These are phyloP conservation scores for Tylopilus balloui DNA, from an alignment of 768 basidiomycete species.

Conservation along the genomic window DNA sequence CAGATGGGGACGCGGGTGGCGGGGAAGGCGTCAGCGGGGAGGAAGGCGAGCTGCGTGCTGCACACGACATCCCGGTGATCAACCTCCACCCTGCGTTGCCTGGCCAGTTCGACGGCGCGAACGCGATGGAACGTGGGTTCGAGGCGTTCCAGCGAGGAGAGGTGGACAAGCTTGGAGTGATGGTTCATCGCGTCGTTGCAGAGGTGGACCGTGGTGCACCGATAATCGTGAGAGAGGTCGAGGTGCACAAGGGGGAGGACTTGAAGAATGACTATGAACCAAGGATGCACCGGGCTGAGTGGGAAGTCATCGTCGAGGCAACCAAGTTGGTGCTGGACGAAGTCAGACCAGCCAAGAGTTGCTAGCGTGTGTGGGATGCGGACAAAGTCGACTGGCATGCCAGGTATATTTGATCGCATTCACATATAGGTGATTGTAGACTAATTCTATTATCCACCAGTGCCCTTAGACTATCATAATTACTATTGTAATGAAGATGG, in stretches of 20 bases:
- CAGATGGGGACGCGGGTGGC: neutral
- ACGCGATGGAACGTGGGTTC: slow-evolving; percentile 84
- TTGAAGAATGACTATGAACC: slow-evolving; percentile 62
- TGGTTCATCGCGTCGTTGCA: slow-evolving; percentile 91
- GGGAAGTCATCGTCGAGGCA: slow-evolving; percentile 87
- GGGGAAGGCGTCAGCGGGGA: slow-evolving; percentile 23
- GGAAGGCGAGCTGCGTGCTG: slow-evolving; percentile 24
- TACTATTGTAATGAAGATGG: slow-evolving; percentile 2
- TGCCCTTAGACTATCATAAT: slow-evolving; percentile 17
- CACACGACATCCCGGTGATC: slow-evolving; percentile 70
- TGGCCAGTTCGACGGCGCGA: slow-evolving; percentile 93
- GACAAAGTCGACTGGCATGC: neutral
- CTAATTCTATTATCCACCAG: slow-evolving; percentile 18
- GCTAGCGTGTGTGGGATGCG: neutral
- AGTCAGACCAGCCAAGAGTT: slow-evolving; percentile 26
- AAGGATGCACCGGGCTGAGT: slow-evolving; percentile 79
- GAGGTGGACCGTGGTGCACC: slow-evolving; percentile 94
- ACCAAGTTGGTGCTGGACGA: slow-evolving; percentile 66
- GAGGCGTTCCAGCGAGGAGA: slow-evolving; percentile 85
- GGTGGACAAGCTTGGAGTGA: slow-evolving; percentile 72
- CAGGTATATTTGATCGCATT: slow-evolving; percentile 12
- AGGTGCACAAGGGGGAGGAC: slow-evolving; percentile 66
- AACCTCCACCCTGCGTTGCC: slow-evolving; percentile 96
- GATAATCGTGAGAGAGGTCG: slow-evolving; percentile 73
- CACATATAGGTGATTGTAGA: slow-evolving; percentile 2